phyloP scores from a whole-genome alignment of 768 basidiomycete genomes.

The Kwoniella sp. region DNA sequence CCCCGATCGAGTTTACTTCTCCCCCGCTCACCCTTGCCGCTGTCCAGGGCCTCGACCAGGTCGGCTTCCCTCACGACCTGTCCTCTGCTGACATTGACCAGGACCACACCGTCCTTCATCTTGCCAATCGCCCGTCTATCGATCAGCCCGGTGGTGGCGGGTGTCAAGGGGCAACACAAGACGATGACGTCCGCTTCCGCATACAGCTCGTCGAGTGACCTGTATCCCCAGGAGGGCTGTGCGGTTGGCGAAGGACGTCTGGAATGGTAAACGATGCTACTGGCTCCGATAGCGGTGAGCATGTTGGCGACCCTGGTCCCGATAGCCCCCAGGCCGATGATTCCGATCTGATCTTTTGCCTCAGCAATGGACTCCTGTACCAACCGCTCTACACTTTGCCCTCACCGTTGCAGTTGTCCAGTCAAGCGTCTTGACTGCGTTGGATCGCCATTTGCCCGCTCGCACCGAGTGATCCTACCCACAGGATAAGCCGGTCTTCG shows the following conservation, averaged over 20 bases:
- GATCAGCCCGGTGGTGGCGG: constrained; percentile 32
- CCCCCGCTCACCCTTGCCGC: constrained; percentile 37
- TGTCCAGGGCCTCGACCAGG: constrained; percentile 48
- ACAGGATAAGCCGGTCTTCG: not conserved
- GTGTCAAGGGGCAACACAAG: constrained; percentile 41
- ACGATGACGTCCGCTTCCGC: constrained; percentile 36
- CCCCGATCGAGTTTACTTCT: not conserved
- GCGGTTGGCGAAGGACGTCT: constrained; percentile 26
- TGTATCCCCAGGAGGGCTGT: constrained; percentile 19
- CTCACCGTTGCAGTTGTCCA: constrained; percentile 16
- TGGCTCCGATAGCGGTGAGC: constrained; percentile 44
- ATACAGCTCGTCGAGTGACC: constrained; percentile 43
- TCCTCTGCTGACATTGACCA: constrained; percentile 46
- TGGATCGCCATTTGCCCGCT: constrained; percentile 14
- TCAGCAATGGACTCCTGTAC: not conserved
- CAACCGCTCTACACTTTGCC: too few species aligned
- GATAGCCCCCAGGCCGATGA: constrained; percentile 51
- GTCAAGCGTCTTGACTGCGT: constrained; percentile 4
- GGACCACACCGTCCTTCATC: constrained; percentile 45
- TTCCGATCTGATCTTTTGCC: constrained; percentile 39
- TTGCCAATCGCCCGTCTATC: constrained; percentile 28
- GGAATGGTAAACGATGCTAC: constrained; percentile 45
- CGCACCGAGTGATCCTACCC: constrained; percentile 21
- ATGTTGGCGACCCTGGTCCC: constrained; percentile 41
- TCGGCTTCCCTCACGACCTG: constrained; percentile 48